Evolutionary conservation across 148 eudicot genomes (phyloP), one percentile per base, ranked within the genome.

Genomic region (Polygonum aviculare): DNA sequence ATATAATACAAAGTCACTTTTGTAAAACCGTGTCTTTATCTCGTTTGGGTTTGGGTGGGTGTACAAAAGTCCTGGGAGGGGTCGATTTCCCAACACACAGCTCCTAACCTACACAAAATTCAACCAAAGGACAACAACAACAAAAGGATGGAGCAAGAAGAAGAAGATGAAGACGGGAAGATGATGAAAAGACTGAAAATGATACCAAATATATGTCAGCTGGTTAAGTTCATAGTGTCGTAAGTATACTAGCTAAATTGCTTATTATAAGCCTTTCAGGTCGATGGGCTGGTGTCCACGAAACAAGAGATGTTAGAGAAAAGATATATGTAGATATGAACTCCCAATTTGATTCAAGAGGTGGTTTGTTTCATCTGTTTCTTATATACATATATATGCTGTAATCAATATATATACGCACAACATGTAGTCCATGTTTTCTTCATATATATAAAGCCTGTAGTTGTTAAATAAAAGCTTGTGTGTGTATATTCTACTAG

Each of bases 221-320:
- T 36, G 44, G 44, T 67, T 67, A 67, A 67, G 38, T 11, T 16
- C 44, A 36, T 67, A 67, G 41, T 67, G 41, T 67, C 41, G 36
- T 67, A 67, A 15, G 41, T 41, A 67, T 67, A 38, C 22, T 67
- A 35, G 45, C 44, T 38, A 67, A 36, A 36, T 38, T 67, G 45
- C 16, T 67, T 33, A 67, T 67, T 16, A 10, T 63, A 63, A 63
- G 40, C 69, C 72, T 67, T 67, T 15, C 72, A 67, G 72, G 72
- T 67, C 38, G 31, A 26, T 26, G 0, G 72, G 19, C 44, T 67
- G 44, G 21, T 36, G 19, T 67, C 21, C 2, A 67, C 45, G 45
- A 67, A 67, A 36, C 44, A 57, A 57, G 26, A 57, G 22, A 1
- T 26, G 31, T 26, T 0, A 26, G 31, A 26, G 31, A 26, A 26